Percentiles rank a stretch among this genome's conserved stretches.
Conservation (phyloP, 192 early-diverging fungal species). For the Diversispora eburnea region DNA sequence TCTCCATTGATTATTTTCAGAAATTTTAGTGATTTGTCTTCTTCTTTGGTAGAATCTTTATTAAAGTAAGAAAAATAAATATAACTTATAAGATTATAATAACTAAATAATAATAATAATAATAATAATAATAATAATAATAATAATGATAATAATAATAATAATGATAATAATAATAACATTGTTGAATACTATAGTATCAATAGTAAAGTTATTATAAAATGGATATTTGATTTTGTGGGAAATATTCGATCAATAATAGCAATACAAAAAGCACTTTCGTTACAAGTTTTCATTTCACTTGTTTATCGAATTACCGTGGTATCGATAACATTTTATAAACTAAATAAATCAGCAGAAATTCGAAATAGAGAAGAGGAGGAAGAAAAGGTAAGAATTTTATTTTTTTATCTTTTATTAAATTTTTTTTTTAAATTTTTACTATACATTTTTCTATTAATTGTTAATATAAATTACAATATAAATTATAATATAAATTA, state of each 20-base stretch:
- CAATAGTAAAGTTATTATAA: background rate
- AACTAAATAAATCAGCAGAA: background rate
- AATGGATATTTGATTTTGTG: background rate
- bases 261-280: background rate
- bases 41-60: too few species aligned
- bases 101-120: too few species aligned
- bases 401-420: too few species aligned
- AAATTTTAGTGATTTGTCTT: too few species aligned
- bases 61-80: too few species aligned
- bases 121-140: background rate
- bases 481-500: too few species aligned
- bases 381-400: background rate
- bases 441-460: too few species aligned
- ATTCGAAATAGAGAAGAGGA: background rate
- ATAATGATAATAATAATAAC: too few species aligned
- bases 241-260: background rate
- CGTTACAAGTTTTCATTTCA: background rate
- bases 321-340: background rate
- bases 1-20: background rate
- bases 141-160: too few species aligned
- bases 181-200: background rate
- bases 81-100: too few species aligned
- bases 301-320: background rate
- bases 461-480: too few species aligned
- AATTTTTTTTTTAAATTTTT: too few species aligned